phyloP scores from a whole-genome alignment of 345 rosid genomes.

The Luvunga scandens region DNA sequence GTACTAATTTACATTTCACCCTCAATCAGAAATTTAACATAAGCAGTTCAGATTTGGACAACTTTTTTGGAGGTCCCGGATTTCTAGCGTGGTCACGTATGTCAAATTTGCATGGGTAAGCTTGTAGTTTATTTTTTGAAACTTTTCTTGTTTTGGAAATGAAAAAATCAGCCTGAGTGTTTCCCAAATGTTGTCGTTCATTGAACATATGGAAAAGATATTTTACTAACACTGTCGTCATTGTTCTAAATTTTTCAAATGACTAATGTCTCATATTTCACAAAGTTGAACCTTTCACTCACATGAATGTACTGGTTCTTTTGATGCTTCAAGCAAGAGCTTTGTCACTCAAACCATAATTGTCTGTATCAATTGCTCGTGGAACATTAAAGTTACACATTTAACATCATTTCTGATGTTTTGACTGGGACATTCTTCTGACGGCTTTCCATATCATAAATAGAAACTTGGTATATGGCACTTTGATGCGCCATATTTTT shows the following conservation, averaged over 20 bases:
- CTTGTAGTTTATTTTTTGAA: background rate
- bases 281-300: background rate
- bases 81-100: constrained; percentile 82
- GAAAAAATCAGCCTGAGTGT: background rate
- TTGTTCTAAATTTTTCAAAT: background rate
- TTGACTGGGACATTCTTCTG: constrained; percentile 9
- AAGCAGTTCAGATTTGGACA: constrained; percentile 49
- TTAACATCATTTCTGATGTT: background rate
- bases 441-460: background rate
- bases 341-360: background rate
- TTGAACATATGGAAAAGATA: background rate
- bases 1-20: constrained; percentile 11
- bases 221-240: no score
- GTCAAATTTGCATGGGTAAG: constrained; percentile 74
- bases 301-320: constrained; percentile 2
- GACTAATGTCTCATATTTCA: background rate
- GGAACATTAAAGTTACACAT: background rate
- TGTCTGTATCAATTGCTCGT: background rate
- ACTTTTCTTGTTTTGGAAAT: background rate
- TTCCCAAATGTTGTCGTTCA: background rate
- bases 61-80: constrained; percentile 78
- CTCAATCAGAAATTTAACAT: constrained; percentile 54
- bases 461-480: background rate
- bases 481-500: background rate
- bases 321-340: constrained; percentile 8